These are phyloP conservation scores for Tieghemiomyces parasiticus DNA, from an alignment of 192 early-diverging fungal species.

Conservation along the genomic window DNA sequence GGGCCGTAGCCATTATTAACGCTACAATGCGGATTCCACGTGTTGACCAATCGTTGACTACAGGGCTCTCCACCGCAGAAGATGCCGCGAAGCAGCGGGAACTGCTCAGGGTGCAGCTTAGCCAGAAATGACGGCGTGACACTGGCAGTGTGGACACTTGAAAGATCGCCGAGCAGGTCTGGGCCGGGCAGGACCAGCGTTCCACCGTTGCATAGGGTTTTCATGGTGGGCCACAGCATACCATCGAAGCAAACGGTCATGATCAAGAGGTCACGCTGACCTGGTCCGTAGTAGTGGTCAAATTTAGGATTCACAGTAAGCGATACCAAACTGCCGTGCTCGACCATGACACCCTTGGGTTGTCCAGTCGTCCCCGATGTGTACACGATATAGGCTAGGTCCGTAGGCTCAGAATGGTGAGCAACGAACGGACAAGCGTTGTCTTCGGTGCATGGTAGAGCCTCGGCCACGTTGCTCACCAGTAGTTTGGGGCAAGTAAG, in stretches of 20 bases:
- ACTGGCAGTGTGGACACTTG: not conserved
- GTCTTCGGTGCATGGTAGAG: not conserved
- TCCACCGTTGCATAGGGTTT: not conserved
- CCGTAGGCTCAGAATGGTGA: not conserved
- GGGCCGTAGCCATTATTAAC: constrained; percentile 3
- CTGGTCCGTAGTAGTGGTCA: not conserved
- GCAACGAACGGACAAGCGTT: not conserved
- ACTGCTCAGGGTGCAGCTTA: not conserved
- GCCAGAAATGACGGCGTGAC: not conserved
- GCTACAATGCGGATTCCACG: not conserved
- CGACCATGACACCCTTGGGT: constrained; percentile 6
- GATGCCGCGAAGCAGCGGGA: not conserved
- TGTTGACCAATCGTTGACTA: not conserved
- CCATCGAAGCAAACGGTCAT: not conserved
- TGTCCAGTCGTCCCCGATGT: constrained; percentile 6
- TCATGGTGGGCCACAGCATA: not conserved
- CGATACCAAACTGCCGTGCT: not conserved
- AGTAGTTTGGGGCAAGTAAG: too few species aligned
- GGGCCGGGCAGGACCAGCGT: not conserved
- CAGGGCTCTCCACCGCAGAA: not conserved
- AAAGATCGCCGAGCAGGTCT: not conserved
- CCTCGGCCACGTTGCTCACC: not conserved
- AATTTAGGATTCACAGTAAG: not conserved
- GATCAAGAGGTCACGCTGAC: not conserved
- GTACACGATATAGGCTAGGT: constrained; percentile 6